Evolutionary conservation across 495 filamentous ascomycete species (phyloP), one percentile per base, ranked within the genome.

Genomic region (Copromyces sp.): DNA sequence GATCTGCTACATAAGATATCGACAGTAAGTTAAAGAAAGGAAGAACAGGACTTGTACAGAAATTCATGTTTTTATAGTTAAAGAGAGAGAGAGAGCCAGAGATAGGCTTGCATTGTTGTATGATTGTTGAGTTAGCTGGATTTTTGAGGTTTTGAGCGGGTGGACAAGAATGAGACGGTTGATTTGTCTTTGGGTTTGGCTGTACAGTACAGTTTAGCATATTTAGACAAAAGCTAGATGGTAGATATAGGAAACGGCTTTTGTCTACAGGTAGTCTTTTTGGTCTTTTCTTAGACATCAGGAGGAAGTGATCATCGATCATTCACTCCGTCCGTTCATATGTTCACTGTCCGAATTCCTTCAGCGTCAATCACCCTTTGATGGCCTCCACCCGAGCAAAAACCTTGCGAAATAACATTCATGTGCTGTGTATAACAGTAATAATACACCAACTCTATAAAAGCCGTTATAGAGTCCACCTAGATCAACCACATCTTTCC

Each of bases 1-100:
- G 78, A 81, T 76, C 74, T 4, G 5, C 35, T 69, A 77, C 20
- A 72, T 32, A 69, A 37, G 39, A 29, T 39, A 69, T 68, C 29
- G 42, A 76, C 40, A 45, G 41, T 37, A 35, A 35, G 17, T n/a
- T 35, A 39, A 17, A 9, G 53, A 65, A 65, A 65, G 53, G 53
- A 32, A 37, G 14, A 65, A 65, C 53, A 65, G 53, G 53, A 65
- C 53, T 65, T 35, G 29, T 65, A 65, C 53, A 61, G 53, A 35
- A 12, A 17, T 35, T 35, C 29, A 35, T 61, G 14, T 61, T 61
- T 35, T 35, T 35, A 35, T 35, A 61, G 53, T 32, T 35, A 1
- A 14, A 35, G 53, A 61, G 53, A 35, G 4, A 24, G 3, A 3
- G 3, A 65, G 53, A 61, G 24, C 24, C 24, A 24, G 53, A 11